Conservation (phyloP, 108 stramenopile genomes). For the Cyclotella choctawhatcheeana region DNA sequence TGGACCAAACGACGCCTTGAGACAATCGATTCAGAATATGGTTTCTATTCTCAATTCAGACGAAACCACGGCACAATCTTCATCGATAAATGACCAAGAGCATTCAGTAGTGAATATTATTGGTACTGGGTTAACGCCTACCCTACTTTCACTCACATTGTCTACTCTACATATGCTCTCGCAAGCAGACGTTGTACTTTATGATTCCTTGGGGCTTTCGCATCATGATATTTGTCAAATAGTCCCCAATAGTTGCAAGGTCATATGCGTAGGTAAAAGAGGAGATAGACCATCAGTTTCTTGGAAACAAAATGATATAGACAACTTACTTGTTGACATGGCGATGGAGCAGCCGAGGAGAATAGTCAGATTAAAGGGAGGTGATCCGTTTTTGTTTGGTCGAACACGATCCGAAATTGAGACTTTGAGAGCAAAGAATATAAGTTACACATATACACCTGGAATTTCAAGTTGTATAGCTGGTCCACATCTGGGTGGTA, state of each 20-base stretch:
- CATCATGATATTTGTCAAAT: constrained; percentile 35
- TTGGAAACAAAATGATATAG: constrained; percentile 46
- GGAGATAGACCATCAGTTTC: constrained; percentile 32
- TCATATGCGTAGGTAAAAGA: constrained; percentile 45
- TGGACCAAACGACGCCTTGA: constrained; percentile 6
- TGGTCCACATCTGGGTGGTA: constrained; percentile 49
- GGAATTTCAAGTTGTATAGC: constrained; percentile 46
- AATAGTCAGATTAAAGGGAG: constrained; percentile 43
- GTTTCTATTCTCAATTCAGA: constrained; percentile 3
- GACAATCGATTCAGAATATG: neutral
- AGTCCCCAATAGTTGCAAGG: constrained; percentile 32
- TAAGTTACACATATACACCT: constrained; percentile 40
- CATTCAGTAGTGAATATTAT: constrained; percentile 38
- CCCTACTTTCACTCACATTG: constrained; percentile 35
- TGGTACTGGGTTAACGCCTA: constrained; percentile 42
- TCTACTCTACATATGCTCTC: constrained; percentile 34
- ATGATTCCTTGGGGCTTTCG: constrained; percentile 42
- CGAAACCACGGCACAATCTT: neutral
- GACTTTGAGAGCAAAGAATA: constrained; percentile 14
- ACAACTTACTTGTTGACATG: constrained; percentile 32
- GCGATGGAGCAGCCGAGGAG: constrained; percentile 1
- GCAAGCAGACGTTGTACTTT: constrained; percentile 40
- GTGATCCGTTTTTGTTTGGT: constrained; percentile 51
- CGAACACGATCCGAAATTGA: constrained; percentile 45
- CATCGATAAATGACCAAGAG: neutral